phyloP scores from a whole-genome alignment of 169 alveolate species.

The Besnoitia besnoiti region DNA sequence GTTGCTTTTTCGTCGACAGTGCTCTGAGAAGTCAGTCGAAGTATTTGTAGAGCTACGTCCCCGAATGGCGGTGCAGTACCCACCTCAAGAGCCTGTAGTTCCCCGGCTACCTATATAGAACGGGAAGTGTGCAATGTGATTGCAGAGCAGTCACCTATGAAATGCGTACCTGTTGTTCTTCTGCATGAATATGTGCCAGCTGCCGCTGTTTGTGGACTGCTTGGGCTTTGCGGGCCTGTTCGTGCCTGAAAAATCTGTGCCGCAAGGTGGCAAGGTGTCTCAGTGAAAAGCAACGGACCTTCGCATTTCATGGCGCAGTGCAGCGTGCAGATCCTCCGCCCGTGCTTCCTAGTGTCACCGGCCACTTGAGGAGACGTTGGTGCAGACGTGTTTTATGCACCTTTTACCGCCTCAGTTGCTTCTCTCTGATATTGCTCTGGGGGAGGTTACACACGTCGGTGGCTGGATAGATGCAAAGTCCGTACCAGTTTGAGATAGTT shows the following conservation, averaged over 20 bases:
- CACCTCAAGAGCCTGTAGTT: not conserved
- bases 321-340: slow-evolving; percentile 17
- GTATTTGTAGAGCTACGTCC: no score
- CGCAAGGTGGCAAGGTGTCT: not conserved
- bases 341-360: not conserved
- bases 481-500: not conserved
- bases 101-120: not conserved
- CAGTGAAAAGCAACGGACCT: not conserved
- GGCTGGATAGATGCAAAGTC: not conserved
- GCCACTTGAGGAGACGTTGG: no score
- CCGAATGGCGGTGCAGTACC: no score
- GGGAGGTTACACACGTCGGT: not conserved
- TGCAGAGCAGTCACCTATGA: not conserved
- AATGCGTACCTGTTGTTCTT: not conserved
- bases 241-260: not conserved
- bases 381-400: not conserved
- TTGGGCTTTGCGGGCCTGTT: not conserved
- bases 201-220: not conserved
- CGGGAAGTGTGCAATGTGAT: no score
- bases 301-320: not conserved
- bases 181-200: not conserved
- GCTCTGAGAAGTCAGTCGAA: no score
- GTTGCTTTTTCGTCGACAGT: no score
- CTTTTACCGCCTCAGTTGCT: not conserved
- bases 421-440: not conserved